Evolutionary conservation across 2,329 filamentous ascomycete species (phyloP).

Genomic region (Emergomyces africanus): DNA sequence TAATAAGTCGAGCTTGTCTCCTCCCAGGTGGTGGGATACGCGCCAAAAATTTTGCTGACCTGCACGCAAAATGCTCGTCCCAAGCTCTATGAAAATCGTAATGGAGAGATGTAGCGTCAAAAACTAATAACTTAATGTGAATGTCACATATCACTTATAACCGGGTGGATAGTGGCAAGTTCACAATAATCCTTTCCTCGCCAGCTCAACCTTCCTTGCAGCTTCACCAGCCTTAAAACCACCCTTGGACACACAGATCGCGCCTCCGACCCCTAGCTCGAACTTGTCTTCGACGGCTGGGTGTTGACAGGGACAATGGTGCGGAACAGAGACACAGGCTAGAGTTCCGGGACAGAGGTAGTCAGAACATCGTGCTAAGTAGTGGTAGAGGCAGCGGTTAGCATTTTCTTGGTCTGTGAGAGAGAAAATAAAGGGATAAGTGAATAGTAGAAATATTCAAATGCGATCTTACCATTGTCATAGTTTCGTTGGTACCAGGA

Average conservation of each 20-base stretch:
- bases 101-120: neutral
- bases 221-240: conserved; percentile 36
- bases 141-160: neutral
- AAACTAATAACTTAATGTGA: neutral
- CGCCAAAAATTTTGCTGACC: neutral
- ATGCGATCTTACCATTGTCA: conserved; percentile 7
- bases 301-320: conserved; percentile 91
- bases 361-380: conserved; percentile 67
- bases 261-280: conserved; percentile 40
- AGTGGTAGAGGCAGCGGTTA: conserved; percentile 12
- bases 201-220: conserved; percentile 36
- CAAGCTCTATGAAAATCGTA: neutral
- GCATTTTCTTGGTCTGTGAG: conserved; percentile 10
- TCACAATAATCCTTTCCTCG: conserved; percentile 37
- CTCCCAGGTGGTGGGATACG: neutral
- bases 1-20: neutral
- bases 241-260: conserved; percentile 36
- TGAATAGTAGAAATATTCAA: neutral
- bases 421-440: conserved; percentile 2
- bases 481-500: conserved; percentile 53
- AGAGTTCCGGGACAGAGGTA: conserved; percentile 93
- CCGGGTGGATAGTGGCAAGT: neutral
- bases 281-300: conserved; percentile 65
- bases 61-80: neutral
- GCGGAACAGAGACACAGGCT: conserved; percentile 88